Evolutionary conservation across 768 basidiomycete genomes (phyloP), one percentile per base, ranked within the genome.

Genomic region (Collybiopsis confluens): DNA sequence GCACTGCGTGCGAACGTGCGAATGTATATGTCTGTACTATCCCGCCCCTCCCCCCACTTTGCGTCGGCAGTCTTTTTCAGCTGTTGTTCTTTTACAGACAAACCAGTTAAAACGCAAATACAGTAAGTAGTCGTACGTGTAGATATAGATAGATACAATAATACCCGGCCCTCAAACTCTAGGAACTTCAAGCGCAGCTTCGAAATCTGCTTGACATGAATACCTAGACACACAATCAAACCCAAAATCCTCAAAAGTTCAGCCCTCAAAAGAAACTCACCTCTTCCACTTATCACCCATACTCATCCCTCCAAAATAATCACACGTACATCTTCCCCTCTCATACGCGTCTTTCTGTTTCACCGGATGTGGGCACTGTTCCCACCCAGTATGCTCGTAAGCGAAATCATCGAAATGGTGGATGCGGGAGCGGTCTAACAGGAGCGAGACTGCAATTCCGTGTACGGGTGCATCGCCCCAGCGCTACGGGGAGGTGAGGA

Each of bases 381-480:
- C 76, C 70, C 82, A 85, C 5, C 83, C 83, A 36, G 77, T 69
- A 54, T 88, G 86, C 40, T 75, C 68, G 64, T 87, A 88, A 4
- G 86, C 86, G 24, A 88, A 83, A 61, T 88, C 83, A 20, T 44
- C 21, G 66, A 88, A 88, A 61, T 80, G 86, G 61, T 86, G 81
- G 30, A 86, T 68, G 59, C 81, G 75, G 10, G 77, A 72, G 58
- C 77, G 80, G 23, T 71, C 70, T 13, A 79, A 21, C 24, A 81
- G 78, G 13, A 82, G 63, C 0, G 77, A 73, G 3, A 76, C 79
- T 21, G 74, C 81, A 52, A 81, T 78, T 13, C 75, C 76, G 60
- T 81, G 81, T 4, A 81, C 78, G n/a, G 79, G 80, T 0, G 79
- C 80, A 57, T 80, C 80, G 28, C 64, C 64, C 64, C 64, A 65